Conservation (phyloP, 2,329 filamentous ascomycete genomes). For the Huntiella abstrusa region DNA sequence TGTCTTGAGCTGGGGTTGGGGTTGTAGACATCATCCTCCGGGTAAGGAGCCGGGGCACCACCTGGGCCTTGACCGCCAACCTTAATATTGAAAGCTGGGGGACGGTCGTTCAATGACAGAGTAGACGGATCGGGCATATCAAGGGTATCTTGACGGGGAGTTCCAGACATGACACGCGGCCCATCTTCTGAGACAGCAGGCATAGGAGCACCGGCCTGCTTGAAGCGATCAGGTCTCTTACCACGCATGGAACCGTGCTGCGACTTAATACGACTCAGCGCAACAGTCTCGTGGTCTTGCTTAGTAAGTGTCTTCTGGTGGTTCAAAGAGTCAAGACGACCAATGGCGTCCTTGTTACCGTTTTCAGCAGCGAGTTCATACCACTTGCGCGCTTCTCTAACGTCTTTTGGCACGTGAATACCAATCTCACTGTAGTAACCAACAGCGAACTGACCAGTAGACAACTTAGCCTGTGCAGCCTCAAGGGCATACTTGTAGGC, state of each 20-base stretch:
- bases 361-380: conserved; percentile 77
- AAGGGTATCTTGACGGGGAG: conserved; percentile 10
- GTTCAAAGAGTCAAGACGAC: conserved; percentile 65
- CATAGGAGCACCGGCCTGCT: conserved; percentile 22
- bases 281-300: conserved; percentile 81
- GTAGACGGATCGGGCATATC: conserved; percentile 23
- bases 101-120: conserved; percentile 16
- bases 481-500: conserved; percentile 82
- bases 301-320: conserved; percentile 72
- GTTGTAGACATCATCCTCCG: conserved; percentile 30
- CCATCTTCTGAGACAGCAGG: conserved; percentile 30
- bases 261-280: conserved; percentile 72
- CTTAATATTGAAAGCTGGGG: conserved; percentile 27
- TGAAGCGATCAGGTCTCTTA: conserved; percentile 34
- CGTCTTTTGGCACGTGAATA: conserved; percentile 69
- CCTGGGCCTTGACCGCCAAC: conserved; percentile 26
- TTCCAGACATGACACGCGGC: conserved; percentile 13
- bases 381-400: conserved; percentile 71
- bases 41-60: conserved; percentile 33
- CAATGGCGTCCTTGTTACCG: conserved; percentile 75
- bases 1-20: conserved; percentile 19
- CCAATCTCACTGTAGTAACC: conserved; percentile 97
- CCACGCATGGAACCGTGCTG: conserved; percentile 52
- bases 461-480: conserved; percentile 61
- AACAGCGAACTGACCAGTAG: conserved; percentile 88